Conservation (phyloP, 2,329 filamentous ascomycete species). For the Calonectria montana region DNA sequence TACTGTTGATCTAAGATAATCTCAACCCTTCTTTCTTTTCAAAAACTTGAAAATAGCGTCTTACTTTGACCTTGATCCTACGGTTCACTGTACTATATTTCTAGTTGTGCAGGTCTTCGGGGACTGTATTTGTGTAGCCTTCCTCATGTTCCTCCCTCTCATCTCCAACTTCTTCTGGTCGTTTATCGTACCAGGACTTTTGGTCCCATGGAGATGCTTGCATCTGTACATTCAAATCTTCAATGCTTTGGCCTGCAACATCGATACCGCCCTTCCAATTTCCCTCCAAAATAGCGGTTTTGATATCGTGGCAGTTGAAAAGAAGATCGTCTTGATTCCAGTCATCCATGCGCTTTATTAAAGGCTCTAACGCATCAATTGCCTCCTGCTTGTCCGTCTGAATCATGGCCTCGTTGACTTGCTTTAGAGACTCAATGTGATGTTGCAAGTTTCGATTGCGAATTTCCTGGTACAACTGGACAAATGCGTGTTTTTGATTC, state of each 20-base stretch:
- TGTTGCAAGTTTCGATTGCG: constrained; percentile 2
- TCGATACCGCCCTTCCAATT: neutral
- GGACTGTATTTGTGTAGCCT: neutral
- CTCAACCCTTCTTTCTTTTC: neutral
- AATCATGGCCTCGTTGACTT: neutral
- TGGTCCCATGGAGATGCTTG: neutral
- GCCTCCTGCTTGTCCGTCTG: neutral
- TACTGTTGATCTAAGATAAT: neutral
- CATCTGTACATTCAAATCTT: neutral
- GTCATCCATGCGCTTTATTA: neutral
- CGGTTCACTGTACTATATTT: neutral
- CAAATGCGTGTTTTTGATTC: neutral
- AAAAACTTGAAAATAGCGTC: neutral
- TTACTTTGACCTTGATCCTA: too few species aligned
- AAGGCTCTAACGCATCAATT: neutral
- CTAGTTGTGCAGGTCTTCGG: neutral
- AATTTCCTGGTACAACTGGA: neutral
- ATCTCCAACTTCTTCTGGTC: neutral
- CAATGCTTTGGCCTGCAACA: neutral
- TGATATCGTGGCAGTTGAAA: neutral
- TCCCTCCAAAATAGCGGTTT: neutral
- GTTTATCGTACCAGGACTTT: neutral
- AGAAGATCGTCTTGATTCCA: constrained; percentile 5
- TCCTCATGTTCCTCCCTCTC: neutral
- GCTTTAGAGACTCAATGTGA: neutral